These are phyloP conservation scores for Datura wrightii DNA, from an alignment of 257 asterid species.

Conservation along the genomic window DNA sequence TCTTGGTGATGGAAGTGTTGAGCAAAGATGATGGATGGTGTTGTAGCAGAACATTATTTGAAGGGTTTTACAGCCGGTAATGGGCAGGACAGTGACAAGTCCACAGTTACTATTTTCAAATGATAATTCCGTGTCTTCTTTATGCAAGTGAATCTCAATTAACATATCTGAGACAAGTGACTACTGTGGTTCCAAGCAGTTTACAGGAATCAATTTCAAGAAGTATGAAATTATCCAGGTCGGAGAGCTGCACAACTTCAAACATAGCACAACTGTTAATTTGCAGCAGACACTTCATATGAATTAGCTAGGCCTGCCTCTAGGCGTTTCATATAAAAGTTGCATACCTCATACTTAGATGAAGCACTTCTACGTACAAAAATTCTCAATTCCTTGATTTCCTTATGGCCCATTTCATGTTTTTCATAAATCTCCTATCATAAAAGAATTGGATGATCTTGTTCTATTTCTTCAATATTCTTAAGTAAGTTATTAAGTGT, in stretches of 20 bases:
- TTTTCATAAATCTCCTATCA: not conserved
- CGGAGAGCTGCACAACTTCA: not conserved
- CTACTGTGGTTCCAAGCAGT: not conserved
- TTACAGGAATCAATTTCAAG: not conserved
- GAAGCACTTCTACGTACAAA: not conserved
- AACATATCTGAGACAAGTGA: not conserved
- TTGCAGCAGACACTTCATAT: constrained; percentile 9
- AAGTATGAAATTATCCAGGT: not conserved
- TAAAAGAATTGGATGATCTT: not conserved
- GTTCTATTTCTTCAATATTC: not conserved
- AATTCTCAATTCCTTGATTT: not conserved
- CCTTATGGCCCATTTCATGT: not conserved
- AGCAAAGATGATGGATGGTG: not conserved
- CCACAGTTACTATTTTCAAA: constrained; percentile 13
- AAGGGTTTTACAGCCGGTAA: not conserved
- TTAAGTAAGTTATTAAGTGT: not conserved
- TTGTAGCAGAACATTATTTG: not conserved
- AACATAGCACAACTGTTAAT: not conserved
- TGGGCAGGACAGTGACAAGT: not conserved
- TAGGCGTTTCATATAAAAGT: not conserved
- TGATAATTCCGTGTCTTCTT: not conserved
- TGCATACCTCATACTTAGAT: not conserved
- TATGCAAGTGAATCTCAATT: constrained; percentile 7
- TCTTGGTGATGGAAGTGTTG: not conserved
- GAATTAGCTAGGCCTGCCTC: not conserved